Conservation (phyloP, 192 early-diverging fungal genomes). For the Funneliformis geosporum region DNA sequence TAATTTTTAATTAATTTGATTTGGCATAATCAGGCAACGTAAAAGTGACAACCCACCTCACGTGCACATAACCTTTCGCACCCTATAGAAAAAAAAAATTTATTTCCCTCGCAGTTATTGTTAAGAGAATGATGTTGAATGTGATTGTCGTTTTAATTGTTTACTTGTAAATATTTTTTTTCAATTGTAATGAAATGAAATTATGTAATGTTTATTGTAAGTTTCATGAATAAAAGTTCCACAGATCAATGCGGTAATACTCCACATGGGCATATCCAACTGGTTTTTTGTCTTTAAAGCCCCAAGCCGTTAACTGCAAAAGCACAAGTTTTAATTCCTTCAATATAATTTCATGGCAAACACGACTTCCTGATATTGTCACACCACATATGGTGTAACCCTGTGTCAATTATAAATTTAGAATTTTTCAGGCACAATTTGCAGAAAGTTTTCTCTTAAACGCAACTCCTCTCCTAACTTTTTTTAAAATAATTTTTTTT, state of each 20-base stretch:
- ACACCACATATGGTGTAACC: neutral
- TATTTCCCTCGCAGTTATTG: too few relatives aligned
- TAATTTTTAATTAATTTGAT: too few relatives aligned
- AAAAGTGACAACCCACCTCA: too few relatives aligned
- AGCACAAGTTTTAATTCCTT: constrained; percentile 2
- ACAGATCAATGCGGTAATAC: constrained; percentile 12
- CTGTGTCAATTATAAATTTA: constrained; percentile 15
- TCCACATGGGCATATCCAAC: constrained; percentile 8
- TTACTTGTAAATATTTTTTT: neutral
- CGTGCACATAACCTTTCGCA: too few relatives aligned
- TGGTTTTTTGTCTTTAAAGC: neutral
- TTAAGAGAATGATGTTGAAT: too few relatives aligned
- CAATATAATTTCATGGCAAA: neutral
- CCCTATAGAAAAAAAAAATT: too few relatives aligned
- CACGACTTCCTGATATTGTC: neutral
- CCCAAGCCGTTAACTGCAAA: constrained; percentile 12
- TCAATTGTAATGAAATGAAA: neutral
- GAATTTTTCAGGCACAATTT: constrained; percentile 18
- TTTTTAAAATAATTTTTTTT: neutral
- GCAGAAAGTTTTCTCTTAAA: neutral
- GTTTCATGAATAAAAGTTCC: neutral
- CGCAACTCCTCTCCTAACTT: neutral
- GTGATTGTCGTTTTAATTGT: too few relatives aligned
- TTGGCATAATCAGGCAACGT: too few relatives aligned
- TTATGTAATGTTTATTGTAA: neutral